Evolutionary conservation across 73 alveolate genomes (phyloP).

Genomic region (Paramecium biaurelia): DNA sequence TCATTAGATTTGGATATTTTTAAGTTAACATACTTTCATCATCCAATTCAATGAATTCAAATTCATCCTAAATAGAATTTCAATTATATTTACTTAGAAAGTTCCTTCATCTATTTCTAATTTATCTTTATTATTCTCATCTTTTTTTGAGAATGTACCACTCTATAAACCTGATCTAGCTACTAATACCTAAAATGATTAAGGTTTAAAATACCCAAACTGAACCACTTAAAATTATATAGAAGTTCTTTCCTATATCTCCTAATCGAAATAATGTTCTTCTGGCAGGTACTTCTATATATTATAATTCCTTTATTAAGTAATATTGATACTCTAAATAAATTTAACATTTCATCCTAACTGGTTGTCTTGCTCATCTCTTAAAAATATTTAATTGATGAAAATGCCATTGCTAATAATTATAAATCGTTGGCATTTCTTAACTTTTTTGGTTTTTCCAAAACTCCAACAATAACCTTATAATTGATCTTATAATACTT

Average conservation of each 20-base stretch:
- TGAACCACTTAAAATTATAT: constrained; percentile 28
- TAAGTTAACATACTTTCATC: not conserved
- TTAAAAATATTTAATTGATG: not conserved
- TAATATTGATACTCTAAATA: not conserved
- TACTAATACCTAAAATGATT: not conserved
- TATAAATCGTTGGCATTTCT: not conserved
- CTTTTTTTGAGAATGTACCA: not conserved
- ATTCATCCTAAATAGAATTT: not conserved
- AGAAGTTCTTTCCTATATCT: constrained; percentile 42
- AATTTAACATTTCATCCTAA: not conserved
- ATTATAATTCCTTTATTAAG: not conserved
- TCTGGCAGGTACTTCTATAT: constrained; percentile 12
- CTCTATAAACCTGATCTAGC: constrained; percentile 29
- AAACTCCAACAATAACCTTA: constrained; percentile 2
- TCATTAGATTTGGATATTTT: constrained; percentile 38
- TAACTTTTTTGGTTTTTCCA: not conserved
- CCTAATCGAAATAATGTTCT: constrained; percentile 34
- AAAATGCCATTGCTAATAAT: constrained; percentile 2
- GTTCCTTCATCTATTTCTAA: not conserved
- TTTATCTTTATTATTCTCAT: not conserved
- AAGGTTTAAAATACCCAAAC: constrained; percentile 7
- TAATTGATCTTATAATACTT: not conserved
- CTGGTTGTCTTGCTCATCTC: constrained; percentile 1
- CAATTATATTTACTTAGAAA: not conserved
- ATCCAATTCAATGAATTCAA: not conserved